phyloP scores from a whole-genome alignment of 495 filamentous ascomycete species.

The Pyrenopolyporus hunteri region DNA sequence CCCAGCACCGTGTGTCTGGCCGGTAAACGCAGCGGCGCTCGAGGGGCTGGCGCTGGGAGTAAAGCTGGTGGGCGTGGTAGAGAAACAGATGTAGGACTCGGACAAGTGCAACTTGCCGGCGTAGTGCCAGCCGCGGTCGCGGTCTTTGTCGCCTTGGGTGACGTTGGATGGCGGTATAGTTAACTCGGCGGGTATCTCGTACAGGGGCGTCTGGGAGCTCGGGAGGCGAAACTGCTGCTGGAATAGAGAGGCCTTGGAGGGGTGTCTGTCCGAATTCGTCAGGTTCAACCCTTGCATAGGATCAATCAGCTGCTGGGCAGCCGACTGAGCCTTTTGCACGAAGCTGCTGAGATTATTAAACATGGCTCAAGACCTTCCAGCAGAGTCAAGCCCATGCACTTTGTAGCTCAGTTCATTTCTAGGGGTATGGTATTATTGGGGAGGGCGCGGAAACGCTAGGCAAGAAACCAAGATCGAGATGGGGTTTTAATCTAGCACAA shows the following conservation, averaged over 20 bases:
- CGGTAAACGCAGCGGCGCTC: conserved; percentile 79
- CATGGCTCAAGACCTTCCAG: conserved; percentile 55
- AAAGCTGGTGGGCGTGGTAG: conserved; percentile 89
- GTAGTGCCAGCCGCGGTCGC: conserved; percentile 80
- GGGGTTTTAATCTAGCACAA: too few species aligned
- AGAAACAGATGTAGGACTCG: conserved; percentile 94
- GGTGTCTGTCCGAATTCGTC: conserved; percentile 72
- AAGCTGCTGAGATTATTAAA: conserved; percentile 80
- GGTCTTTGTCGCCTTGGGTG: conserved; percentile 65
- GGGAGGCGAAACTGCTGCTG: conserved; percentile 96
- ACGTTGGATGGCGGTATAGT: conserved; percentile 73
- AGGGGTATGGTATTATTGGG: neutral
- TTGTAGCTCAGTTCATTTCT: conserved; percentile 43
- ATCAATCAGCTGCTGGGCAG: conserved; percentile 85
- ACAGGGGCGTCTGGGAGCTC: conserved; percentile 85
- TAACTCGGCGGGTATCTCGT: conserved; percentile 95
- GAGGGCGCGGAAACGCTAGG: conserved; percentile 2
- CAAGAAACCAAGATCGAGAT: neutral
- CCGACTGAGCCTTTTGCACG: conserved; percentile 81
- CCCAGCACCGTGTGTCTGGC: conserved; percentile 86
- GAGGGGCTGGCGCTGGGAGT: conserved; percentile 74
- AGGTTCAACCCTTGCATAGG: conserved; percentile 71
- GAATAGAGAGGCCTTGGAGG: conserved; percentile 91
- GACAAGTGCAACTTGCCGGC: conserved; percentile 92
- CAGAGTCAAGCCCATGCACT: conserved; percentile 38